A percentile compares a stretch with the other conserved stretches of the same genome.
Conservation (phyloP, 805 yeast genomes). For the Kluyveromyces lactis region DNA sequence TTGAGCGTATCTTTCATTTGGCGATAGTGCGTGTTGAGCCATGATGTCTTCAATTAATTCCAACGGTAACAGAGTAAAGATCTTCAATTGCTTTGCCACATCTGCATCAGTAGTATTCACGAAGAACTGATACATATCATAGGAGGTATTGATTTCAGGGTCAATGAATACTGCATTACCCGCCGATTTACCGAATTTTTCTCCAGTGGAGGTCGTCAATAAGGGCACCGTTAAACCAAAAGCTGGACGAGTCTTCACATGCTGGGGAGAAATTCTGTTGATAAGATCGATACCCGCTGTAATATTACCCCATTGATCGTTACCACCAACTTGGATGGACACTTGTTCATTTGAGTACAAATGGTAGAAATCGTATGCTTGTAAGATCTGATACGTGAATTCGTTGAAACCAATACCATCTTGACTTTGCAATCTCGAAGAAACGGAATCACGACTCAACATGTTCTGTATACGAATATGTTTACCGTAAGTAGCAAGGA, state of each 20-base stretch:
- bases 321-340: conserved; percentile 83
- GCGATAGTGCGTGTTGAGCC: conserved; percentile 43
- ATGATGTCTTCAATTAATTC: conserved; percentile 48
- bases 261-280: conserved; percentile 39
- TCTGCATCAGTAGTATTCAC: conserved; percentile 72
- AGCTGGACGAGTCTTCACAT: conserved; percentile 27
- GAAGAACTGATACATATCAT: conserved; percentile 78
- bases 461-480: conserved; percentile 76
- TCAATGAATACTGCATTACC: conserved; percentile 93
- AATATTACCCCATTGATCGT: conserved; percentile 97
- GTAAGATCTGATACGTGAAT: conserved; percentile 85
- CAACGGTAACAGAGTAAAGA: conserved; percentile 72
- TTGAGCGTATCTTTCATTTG: conserved; percentile 69
- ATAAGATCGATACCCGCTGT: conserved; percentile 92
- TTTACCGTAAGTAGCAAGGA: conserved; percentile 67
- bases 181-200: conserved; percentile 93
- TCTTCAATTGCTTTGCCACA: conserved; percentile 56
- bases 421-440: conserved; percentile 57
- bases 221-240: conserved; percentile 87
- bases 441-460: conserved; percentile 84
- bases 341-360: conserved; percentile 52
- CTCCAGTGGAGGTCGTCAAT: conserved; percentile 80
- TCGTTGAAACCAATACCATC: conserved; percentile 89
- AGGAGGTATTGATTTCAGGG: conserved; percentile 64
- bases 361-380: conserved; percentile 90